A percentile compares a stretch with the other conserved stretches of the same genome.
phyloP scores from a whole-genome alignment of 2,329 filamentous ascomycete genomes.

The Anthostomella pinea region DNA sequence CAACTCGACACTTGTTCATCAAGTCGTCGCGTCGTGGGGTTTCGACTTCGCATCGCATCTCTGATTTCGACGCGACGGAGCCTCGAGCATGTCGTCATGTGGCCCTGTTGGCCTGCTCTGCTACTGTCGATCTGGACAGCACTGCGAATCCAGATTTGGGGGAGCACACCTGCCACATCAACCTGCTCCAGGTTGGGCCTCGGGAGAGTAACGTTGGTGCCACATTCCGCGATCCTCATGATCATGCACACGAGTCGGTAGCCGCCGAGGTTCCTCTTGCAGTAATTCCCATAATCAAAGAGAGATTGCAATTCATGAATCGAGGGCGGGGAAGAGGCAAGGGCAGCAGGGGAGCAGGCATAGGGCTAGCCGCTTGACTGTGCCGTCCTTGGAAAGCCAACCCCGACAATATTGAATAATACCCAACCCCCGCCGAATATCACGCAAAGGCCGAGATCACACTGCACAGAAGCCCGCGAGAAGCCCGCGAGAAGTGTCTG shows the following conservation, averaged over 20 bases:
- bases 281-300: constrained; percentile 17
- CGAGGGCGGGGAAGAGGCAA: constrained; percentile 11
- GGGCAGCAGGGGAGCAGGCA: background rate
- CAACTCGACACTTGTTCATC: background rate
- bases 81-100: constrained; percentile 13
- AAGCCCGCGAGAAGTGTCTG: background rate
- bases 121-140: constrained; percentile 18
- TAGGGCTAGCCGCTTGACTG: background rate
- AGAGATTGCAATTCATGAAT: constrained; percentile 21
- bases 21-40: background rate
- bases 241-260: constrained; percentile 8
- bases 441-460: background rate
- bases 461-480: background rate
- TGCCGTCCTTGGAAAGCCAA: background rate
- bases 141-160: background rate
- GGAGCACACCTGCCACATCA: background rate
- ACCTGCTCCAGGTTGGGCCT: background rate
- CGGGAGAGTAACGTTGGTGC: background rate
- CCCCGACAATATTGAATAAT: background rate
- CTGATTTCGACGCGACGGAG: no score
- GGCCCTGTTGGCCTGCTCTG: constrained; percentile 20
- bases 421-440: background rate
- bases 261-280: constrained; percentile 15
- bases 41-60: background rate
- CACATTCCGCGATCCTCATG: no score